phyloP scores from a whole-genome alignment of 1,284 basidiomycete genomes.

The Psilocybe mexicana region DNA sequence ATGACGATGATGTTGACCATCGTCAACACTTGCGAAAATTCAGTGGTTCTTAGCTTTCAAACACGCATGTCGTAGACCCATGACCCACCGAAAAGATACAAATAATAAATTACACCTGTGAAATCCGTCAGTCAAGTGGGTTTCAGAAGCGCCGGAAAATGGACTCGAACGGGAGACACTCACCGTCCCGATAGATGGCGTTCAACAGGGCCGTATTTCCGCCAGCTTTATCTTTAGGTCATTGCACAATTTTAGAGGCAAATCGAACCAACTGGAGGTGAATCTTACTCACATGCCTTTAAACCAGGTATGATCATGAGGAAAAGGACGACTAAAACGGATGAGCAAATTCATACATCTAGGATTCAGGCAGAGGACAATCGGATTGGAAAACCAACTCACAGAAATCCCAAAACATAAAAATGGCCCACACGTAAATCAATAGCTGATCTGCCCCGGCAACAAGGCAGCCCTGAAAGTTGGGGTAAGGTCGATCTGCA shows the following conservation, averaged over 20 bases:
- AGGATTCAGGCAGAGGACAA: not conserved
- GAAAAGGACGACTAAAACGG: slow-evolving; percentile 5
- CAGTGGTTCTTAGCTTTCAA: not conserved
- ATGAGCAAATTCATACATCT: not conserved
- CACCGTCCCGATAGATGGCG: slow-evolving; percentile 12
- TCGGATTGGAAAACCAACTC: not conserved
- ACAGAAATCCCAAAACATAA: slow-evolving; percentile 14
- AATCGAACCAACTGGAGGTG: not conserved
- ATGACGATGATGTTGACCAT: slow-evolving; percentile 13
- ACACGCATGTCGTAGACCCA: not conserved
- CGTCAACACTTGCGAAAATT: slow-evolving; percentile 5
- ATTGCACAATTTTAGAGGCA: not conserved
- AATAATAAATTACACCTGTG: slow-evolving; percentile 10
- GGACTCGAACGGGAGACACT: not conserved
- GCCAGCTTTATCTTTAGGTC: slow-evolving; percentile 3
- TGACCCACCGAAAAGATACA: slow-evolving; percentile 13
- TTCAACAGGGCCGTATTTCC: slow-evolving; percentile 1
- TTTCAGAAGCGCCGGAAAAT: not conserved
- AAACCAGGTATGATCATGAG: slow-evolving; percentile 9
- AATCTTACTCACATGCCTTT: slow-evolving; percentile 4
- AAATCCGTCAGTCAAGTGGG: not conserved
- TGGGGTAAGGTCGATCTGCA: not conserved
- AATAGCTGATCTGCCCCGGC: not conserved
- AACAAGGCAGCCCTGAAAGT: slow-evolving; percentile 8
- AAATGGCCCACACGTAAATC: slow-evolving; percentile 2